Conservation (phyloP, 2,329 filamentous ascomycete species). For the Stemphylium beticola region DNA sequence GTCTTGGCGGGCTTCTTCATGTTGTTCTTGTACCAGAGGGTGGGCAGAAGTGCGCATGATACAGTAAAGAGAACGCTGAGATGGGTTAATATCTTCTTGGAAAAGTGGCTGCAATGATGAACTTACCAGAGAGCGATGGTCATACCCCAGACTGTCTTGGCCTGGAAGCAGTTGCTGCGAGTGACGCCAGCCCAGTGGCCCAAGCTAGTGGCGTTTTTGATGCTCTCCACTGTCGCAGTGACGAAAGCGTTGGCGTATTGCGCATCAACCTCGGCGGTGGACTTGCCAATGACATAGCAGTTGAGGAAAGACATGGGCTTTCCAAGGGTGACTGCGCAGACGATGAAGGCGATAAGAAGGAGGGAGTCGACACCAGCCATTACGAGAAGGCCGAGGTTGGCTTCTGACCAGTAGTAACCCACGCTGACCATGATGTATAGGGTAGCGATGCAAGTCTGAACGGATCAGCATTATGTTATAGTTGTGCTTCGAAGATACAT, state of each 20-base stretch:
- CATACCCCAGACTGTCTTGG: slow-evolving; percentile 87
- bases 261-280: slow-evolving; percentile 53
- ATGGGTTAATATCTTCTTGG: slow-evolving; percentile 11
- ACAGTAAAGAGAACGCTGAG: slow-evolving; percentile 55
- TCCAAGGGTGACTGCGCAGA: slow-evolving; percentile 78
- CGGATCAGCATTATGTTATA: slow-evolving; percentile 11
- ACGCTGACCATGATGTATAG: slow-evolving; percentile 75
- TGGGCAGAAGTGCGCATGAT: slow-evolving; percentile 54
- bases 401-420: slow-evolving; percentile 80
- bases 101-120: accelerated
- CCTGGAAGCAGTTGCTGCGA: slow-evolving; percentile 73
- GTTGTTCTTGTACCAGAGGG: slow-evolving; percentile 57
- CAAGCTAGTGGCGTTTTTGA: slow-evolving; percentile 59
- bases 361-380: slow-evolving; percentile 70
- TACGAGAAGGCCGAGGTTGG: slow-evolving; percentile 76
- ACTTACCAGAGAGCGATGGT: slow-evolving; percentile 75
- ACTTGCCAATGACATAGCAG: slow-evolving; percentile 65
- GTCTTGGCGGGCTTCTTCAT: slow-evolving; percentile 49
- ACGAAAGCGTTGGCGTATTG: slow-evolving; percentile 61
- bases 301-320: slow-evolving; percentile 79
- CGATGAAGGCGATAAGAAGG: slow-evolving; percentile 77
- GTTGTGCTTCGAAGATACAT: slow-evolving; percentile 49
- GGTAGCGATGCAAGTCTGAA: slow-evolving; percentile 76
- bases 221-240: slow-evolving; percentile 58
- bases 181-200: slow-evolving; percentile 65